Base-by-base conservation (phyloP, 108 stramenopile genomes). In the Cyclostephanos tholiformis region DNA sequence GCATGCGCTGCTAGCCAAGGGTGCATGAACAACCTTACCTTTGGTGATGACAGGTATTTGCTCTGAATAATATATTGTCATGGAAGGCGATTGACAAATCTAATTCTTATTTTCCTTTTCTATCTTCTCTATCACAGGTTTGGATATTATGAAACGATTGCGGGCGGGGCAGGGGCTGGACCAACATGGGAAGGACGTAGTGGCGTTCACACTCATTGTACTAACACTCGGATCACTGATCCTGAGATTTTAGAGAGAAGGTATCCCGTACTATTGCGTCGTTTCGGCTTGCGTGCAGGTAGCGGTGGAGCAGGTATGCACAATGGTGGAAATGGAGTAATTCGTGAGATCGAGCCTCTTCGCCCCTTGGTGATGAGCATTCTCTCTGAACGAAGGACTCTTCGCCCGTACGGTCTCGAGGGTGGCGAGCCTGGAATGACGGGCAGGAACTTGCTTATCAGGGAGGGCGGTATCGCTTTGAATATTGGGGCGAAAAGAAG, bases 1-100 rank as follows among this genome's bases (percentile, higher is more conserved):
- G 99, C 97, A 32, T 96, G 96, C 80, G 98, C 99, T 7, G 99
- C 98, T 8, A 96, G 95, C 75, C 99, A 99, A 82, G 99, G 99
- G 0, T 99, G 99, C 79, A 99, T 99, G 99, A 99, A 99, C 79
- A 99, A 99, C 75, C 86, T 99, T 26, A 99, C 99, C 5, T 98
- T 99, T 79, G 99, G 99, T 0, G 93, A 99, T 82, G 84, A 94
- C 9, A 71, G 87, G 27, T 96, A 98, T 74, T 98, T 97, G 16
- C 97, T 97, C 75, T 97, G 17, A 17, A n/a, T 41, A 19, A 22
- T 36, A 32, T 26, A 9, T 20, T 55, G 23, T 20, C 19, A 53
- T 20, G 1, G 52, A 53, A 7, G 25, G 6, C 0, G 53, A 55
- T 4, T 55, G 23, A 4, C 53, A 55, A 55, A 55, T 26, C 52